Conservation (phyloP, 2,329 filamentous ascomycete genomes). For the Harringtonia aguacate region DNA sequence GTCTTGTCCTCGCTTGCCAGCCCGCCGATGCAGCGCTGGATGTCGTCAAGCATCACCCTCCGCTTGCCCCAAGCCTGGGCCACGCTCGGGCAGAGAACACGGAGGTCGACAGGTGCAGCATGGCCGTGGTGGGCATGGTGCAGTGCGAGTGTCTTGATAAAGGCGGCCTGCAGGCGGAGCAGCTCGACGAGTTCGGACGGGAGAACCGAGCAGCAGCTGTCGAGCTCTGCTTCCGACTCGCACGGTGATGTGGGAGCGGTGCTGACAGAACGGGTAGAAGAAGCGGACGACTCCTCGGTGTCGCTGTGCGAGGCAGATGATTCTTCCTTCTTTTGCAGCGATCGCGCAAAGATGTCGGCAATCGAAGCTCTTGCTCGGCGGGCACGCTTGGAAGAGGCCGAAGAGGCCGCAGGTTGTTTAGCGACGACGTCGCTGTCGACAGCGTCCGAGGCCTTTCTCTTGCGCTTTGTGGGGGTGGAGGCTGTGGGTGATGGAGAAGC, state of each 20-base stretch:
- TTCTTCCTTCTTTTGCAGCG: neutral
- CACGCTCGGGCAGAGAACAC: constrained; percentile 47
- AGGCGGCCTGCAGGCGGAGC: constrained; percentile 52
- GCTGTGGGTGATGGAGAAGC: neutral
- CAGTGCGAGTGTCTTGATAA: constrained; percentile 57
- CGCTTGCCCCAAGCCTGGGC: constrained; percentile 64
- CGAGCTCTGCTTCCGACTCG: constrained; percentile 19
- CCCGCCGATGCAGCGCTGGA: constrained; percentile 52
- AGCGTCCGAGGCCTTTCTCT: constrained; percentile 7
- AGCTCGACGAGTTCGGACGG: constrained; percentile 47
- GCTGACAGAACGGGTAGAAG: constrained; percentile 12
- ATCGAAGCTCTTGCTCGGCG: constrained; percentile 12
- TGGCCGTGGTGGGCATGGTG: constrained; percentile 60
- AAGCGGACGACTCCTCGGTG: constrained; percentile 2
- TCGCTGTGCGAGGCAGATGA: constrained; percentile 1
- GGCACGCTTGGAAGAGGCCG: constrained; percentile 9
- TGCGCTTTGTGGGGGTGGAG: constrained; percentile 1
- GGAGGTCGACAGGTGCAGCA: constrained; percentile 51
- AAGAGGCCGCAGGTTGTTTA: neutral
- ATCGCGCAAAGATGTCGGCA: constrained; percentile 8
- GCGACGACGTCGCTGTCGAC: neutral
- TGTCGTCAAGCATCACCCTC: constrained; percentile 52
- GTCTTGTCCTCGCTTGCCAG: too few species aligned
- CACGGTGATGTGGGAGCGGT: constrained; percentile 29
- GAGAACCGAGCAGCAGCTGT: constrained; percentile 20